A percentile compares a stretch with the other conserved stretches of the same genome.
phyloP scores from a whole-genome alignment of 176 grass and related monocot species.

The Ananas comosus region DNA sequence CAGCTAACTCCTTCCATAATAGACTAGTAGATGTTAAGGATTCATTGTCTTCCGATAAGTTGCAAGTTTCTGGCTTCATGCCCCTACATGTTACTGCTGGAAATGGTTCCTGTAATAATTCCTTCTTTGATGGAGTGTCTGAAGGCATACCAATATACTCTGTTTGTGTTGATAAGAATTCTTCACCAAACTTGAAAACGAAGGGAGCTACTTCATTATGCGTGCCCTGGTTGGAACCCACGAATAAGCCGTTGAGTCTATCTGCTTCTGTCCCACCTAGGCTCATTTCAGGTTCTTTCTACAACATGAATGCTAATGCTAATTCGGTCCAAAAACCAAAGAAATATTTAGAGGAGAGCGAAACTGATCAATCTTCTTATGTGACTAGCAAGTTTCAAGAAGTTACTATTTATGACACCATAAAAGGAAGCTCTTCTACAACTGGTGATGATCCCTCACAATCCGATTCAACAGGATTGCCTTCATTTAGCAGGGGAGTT shows the following conservation, averaged over 20 bases:
- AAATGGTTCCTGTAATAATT: conserved; percentile 66
- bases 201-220: conserved; percentile 33
- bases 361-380: conserved; percentile 38
- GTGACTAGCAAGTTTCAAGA: conserved; percentile 68
- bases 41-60: conserved; percentile 55
- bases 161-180: conserved; percentile 54
- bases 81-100: conserved; percentile 45
- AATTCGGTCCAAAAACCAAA: conserved; percentile 18
- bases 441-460: conserved; percentile 47
- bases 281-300: conserved; percentile 42
- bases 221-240: conserved; percentile 57
- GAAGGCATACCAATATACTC: conserved; percentile 92
- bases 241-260: conserved; percentile 38
- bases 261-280: conserved; percentile 41
- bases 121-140: conserved; percentile 70
- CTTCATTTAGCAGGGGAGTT: conserved; percentile 47
- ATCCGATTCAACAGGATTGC: conserved; percentile 43
- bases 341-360: conserved; percentile 37
- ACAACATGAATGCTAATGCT: conserved; percentile 23
- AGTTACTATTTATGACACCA: conserved; percentile 49
- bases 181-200: conserved; percentile 28
- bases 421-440: conserved; percentile 52
- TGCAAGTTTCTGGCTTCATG: conserved; percentile 48
- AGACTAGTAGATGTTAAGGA: conserved; percentile 41
- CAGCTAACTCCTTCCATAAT: conserved; percentile 31